A percentile compares a stretch with the other conserved stretches of the same genome.
phyloP scores from a whole-genome alignment of 192 early-diverging fungal species.

The Backusella westeae region DNA sequence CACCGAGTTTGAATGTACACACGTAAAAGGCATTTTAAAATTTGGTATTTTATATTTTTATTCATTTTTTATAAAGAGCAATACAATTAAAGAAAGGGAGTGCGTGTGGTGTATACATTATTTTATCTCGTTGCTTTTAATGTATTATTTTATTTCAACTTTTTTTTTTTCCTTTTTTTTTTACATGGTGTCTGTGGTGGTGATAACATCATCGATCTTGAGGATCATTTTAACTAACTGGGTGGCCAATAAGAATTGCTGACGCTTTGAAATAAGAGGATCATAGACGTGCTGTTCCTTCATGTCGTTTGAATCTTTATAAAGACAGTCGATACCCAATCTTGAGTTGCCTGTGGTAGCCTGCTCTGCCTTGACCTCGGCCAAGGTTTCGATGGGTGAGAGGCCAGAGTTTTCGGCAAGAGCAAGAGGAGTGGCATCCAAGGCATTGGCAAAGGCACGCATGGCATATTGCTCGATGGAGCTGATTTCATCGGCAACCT shows the following conservation, averaged over 20 bases:
- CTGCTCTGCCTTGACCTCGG: constrained; percentile 93
- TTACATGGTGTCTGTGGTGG: constrained; percentile 19
- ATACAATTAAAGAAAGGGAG: not conserved
- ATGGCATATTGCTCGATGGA: constrained; percentile 96
- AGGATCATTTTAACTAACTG: constrained; percentile 84
- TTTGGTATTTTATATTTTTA: not conserved
- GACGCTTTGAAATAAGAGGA: constrained; percentile 96
- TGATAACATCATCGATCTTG: constrained; percentile 91
- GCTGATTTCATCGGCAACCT: constrained; percentile 78
- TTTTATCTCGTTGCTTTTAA: not conserved
- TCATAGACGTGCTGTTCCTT: constrained; percentile 97
- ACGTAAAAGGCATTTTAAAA: not conserved
- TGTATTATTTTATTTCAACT: not conserved
- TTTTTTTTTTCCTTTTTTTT: not conserved
- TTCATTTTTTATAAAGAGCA: not conserved
- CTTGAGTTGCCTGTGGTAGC: constrained; percentile 81
- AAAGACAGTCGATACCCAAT: constrained; percentile 96
- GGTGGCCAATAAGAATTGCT: constrained; percentile 56
- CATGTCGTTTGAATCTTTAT: constrained; percentile 93
- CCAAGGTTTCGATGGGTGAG: constrained; percentile 94
- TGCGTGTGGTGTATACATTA: not conserved
- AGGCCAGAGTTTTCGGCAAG: constrained; percentile 98
- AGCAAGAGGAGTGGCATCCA: constrained; percentile 75
- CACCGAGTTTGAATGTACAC: no score
- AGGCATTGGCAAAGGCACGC: constrained; percentile 94